Evolutionary conservation across 805 yeast genomes (phyloP), one percentile per base, ranked within the genome.

Genomic region (Candida sonorensis): DNA sequence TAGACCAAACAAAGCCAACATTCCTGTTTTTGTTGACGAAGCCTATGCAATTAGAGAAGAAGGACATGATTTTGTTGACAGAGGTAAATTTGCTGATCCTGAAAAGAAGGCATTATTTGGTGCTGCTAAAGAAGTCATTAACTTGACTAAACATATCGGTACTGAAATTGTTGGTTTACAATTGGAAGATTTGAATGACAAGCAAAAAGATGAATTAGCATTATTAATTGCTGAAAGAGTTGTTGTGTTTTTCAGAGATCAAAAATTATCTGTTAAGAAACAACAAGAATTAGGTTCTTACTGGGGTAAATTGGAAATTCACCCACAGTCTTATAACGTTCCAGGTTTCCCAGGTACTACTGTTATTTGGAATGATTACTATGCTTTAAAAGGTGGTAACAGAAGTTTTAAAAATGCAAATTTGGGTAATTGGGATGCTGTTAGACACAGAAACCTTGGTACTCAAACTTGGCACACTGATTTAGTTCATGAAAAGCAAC

Each of bases 401-500:
- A 27, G 40, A 23, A 37, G 41, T n/a, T 50, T 38, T 45, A 48
- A 48, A 36, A 43, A 40, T 31, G 31, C 34, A 32, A 46, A 46
- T 30, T 23, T 36, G 26, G 43, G 48, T 29, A 44, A 46, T 32
- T 46, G 31, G 25, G 49, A 42, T 35, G 23, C 36, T 7, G 21
- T 36, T 17, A 37, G 28, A 27, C 30, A 29, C 32, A 29, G 33
- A 10, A 13, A 5, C 21, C 7, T 8, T 27, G 43, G 45, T 16
- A 46, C 49, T 23, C 47, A 58, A 15, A 53, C 48, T 12, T 70
- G 72, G 71, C 79, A 72, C 57, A 63, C 75, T 7, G 78, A 72
- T 47, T 59, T 74, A 31, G 67, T 67, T 26, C 77, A 72, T 44
- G 80, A 74, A 55, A 57, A 59, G 28, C 72, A 69, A 35, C 78